Evolutionary conservation across 2,329 filamentous ascomycete genomes (phyloP).

Genomic region (Grosmannia clavigera): DNA sequence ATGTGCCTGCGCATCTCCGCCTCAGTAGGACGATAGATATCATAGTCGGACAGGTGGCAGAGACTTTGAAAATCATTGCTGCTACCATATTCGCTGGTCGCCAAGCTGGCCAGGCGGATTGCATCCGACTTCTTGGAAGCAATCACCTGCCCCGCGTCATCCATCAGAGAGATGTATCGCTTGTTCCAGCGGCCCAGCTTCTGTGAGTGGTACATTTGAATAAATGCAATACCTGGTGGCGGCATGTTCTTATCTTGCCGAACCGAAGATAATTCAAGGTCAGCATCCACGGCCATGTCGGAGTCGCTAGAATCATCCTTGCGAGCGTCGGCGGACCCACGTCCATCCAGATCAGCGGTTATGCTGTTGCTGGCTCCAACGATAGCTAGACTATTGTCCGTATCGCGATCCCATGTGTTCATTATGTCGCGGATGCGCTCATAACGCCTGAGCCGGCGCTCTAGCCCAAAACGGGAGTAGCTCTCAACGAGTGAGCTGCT

Average conservation of each 20-base stretch:
- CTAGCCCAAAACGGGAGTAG: slow-evolving; percentile 63
- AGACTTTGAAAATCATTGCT: slow-evolving; percentile 54
- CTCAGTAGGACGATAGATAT: slow-evolving; percentile 70
- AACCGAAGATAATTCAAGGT: slow-evolving; percentile 55
- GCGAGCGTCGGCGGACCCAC: background rate
- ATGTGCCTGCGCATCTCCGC: slow-evolving; percentile 57
- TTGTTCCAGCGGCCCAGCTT: slow-evolving; percentile 82
- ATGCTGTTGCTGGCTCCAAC: slow-evolving; percentile 30
- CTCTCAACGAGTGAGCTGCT: slow-evolving; percentile 65
- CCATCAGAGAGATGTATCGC: slow-evolving; percentile 60
- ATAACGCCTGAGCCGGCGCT: slow-evolving; percentile 72
- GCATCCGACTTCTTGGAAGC: slow-evolving; percentile 59
- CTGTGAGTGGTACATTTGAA: slow-evolving; percentile 70
- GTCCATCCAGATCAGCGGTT: background rate
- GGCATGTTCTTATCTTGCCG: slow-evolving; percentile 38
- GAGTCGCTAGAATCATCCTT: background rate
- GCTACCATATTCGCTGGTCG: slow-evolving; percentile 13
- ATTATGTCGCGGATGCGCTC: slow-evolving; percentile 78
- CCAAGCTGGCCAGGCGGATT: slow-evolving; percentile 20
- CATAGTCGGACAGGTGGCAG: slow-evolving; percentile 84
- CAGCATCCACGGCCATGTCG: slow-evolving; percentile 23
- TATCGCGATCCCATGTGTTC: slow-evolving; percentile 84
- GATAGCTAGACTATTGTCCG: slow-evolving; percentile 62
- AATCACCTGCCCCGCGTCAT: slow-evolving; percentile 55
- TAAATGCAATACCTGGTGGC: slow-evolving; percentile 48